Percentiles rank a stretch among this genome's conserved stretches.
Evolutionary conservation across 306 rosid genomes (phyloP).

Genomic region (Castanea sativa): DNA sequence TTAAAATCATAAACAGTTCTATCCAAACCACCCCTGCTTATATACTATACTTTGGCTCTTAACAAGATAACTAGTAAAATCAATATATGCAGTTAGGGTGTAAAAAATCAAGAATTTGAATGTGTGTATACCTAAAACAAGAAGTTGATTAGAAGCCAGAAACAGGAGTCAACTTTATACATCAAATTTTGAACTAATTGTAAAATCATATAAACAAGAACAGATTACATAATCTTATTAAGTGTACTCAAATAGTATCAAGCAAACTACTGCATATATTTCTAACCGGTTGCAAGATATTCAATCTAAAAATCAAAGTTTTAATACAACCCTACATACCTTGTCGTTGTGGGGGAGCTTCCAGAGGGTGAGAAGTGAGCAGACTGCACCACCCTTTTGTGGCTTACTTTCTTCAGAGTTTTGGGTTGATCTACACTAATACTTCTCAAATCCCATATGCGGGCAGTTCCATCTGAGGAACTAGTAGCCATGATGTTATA

Average conservation of each 20-base stretch:
- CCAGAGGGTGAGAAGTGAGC: slow-evolving; percentile 93
- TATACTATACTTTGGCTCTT: not conserved
- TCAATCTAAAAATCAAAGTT: not conserved
- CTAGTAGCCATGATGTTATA: slow-evolving; percentile 67
- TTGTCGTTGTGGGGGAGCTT: slow-evolving; percentile 61
- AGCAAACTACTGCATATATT: not conserved
- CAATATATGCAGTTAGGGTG: not conserved
- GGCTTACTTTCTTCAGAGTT: slow-evolving; percentile 47
- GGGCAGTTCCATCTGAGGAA: slow-evolving; percentile 74
- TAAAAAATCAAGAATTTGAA: too few species aligned
- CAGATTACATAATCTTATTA: not conserved
- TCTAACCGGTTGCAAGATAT: not conserved
- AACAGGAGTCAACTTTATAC: not conserved
- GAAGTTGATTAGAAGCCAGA: not conserved
- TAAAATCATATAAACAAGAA: not conserved
- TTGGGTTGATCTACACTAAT: slow-evolving; percentile 32
- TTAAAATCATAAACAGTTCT: not conserved
- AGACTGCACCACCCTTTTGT: slow-evolving; percentile 63
- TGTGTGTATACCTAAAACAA: not conserved
- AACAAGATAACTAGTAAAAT: not conserved
- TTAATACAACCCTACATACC: slow-evolving; percentile 40
- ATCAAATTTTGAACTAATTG: not conserved
- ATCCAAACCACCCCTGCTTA: not conserved
- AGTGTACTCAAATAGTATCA: not conserved
- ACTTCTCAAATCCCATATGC: slow-evolving; percentile 90